phyloP scores from a whole-genome alignment of 2,329 filamentous ascomycete genomes.

The Colletotrichum camelliae region DNA sequence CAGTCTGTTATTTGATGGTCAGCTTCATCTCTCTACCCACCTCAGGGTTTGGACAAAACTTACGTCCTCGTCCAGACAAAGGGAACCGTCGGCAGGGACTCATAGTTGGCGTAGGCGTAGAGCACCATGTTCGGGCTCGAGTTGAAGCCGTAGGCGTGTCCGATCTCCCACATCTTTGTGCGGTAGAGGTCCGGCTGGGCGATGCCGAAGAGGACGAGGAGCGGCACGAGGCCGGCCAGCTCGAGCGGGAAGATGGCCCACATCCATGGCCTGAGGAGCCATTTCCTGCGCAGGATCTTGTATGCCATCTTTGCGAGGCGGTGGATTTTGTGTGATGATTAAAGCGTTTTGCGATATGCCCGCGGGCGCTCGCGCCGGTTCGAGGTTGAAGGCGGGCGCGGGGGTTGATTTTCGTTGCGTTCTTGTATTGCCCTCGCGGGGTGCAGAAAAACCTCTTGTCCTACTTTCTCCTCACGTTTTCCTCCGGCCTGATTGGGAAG shows the following conservation, averaged over 20 bases:
- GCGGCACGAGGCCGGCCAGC: conserved; percentile 67
- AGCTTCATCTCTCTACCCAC: background rate
- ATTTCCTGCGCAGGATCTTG: conserved; percentile 63
- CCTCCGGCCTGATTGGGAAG: background rate
- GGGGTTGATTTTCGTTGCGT: background rate
- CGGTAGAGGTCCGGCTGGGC: conserved; percentile 76
- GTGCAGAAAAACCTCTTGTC: background rate
- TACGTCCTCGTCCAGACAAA: conserved; percentile 78
- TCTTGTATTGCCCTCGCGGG: background rate
- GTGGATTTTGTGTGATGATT: background rate
- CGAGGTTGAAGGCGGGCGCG: background rate
- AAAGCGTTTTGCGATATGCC: background rate
- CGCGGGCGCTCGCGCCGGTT: background rate
- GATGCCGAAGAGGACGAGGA: conserved; percentile 73
- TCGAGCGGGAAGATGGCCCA: conserved; percentile 71
- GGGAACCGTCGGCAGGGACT: conserved; percentile 64
- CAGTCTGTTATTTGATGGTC: conserved; percentile 53
- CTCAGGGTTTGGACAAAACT: conserved; percentile 38
- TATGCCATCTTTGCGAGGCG: conserved; percentile 44
- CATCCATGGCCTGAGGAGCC: conserved; percentile 63
- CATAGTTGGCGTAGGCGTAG: conserved; percentile 77
- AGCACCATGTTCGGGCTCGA: conserved; percentile 73
- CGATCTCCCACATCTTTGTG: conserved; percentile 75
- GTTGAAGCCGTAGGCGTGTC: conserved; percentile 74
- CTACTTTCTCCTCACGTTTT: background rate